Evolutionary conservation across 345 rosid species (phyloP).

Genomic region (Psidium guajava): DNA sequence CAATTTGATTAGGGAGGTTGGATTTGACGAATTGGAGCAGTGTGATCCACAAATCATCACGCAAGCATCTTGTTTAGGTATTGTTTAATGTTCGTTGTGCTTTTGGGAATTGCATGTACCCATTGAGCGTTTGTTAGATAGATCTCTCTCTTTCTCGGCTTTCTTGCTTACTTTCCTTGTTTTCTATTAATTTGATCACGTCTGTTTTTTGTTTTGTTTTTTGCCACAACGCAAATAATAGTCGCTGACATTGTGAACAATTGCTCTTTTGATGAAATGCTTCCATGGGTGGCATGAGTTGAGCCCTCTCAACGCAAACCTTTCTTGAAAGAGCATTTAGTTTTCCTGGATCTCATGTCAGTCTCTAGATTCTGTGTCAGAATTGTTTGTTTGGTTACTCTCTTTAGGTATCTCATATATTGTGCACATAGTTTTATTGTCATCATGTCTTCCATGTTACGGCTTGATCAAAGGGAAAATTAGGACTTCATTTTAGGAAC

Average conservation of each 20-base stretch:
- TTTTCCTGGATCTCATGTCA: background rate
- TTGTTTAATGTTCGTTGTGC: background rate
- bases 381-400: background rate
- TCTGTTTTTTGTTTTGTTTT: background rate
- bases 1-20: constrained; percentile 21
- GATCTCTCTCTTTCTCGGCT: background rate
- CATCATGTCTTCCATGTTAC: background rate
- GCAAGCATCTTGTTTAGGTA: constrained; percentile 54
- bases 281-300: background rate
- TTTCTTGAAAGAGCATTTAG: background rate
- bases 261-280: background rate
- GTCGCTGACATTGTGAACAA: background rate
- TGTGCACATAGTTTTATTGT: background rate
- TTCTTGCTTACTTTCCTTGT: background rate
- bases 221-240: background rate
- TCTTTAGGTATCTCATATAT: background rate
- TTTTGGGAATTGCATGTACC: background rate
- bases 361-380: background rate
- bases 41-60: constrained; percentile 44
- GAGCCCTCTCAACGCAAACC: background rate
- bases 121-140: background rate
- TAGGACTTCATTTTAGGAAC: background rate
- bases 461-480: background rate
- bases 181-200: background rate
- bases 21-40: constrained; percentile 11